Evolutionary conservation across 305 asterid genomes (phyloP).

Genomic region (Rubia balearica): DNA sequence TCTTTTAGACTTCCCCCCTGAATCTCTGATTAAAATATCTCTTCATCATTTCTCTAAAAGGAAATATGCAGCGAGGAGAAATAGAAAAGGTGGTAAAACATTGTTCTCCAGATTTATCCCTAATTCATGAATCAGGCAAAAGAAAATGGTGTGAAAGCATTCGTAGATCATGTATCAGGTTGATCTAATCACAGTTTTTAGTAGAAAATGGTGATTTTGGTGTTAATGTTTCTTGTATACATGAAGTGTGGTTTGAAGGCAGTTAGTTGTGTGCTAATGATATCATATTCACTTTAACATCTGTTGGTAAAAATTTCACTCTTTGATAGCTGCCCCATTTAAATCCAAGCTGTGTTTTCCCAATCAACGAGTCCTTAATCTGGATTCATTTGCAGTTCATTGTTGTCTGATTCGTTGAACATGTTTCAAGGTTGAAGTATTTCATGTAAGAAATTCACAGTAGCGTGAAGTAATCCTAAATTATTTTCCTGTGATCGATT

Average conservation of each 20-base stretch:
- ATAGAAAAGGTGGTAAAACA: background rate
- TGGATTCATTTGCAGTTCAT: background rate
- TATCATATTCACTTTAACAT: background rate
- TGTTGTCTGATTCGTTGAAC: background rate
- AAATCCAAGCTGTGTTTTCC: background rate
- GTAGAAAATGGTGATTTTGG: background rate
- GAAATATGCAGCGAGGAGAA: background rate
- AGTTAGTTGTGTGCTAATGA: background rate
- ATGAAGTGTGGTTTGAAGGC: constrained; percentile 1
- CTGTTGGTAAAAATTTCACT: background rate
- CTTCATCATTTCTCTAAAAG: too few species aligned
- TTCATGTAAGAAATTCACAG: background rate
- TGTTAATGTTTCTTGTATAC: background rate
- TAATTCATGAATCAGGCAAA: too few species aligned
- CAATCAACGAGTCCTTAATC: background rate
- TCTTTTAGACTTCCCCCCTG: background rate
- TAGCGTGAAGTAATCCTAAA: background rate
- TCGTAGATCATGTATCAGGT: too few species aligned
- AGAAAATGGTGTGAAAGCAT: too few species aligned
- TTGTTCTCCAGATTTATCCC: background rate
- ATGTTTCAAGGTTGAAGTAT: background rate
- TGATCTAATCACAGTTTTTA: too few species aligned
- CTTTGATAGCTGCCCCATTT: background rate
- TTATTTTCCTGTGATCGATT: background rate
- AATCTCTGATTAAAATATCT: background rate